Conservation (phyloP, 805 yeast genomes). For the Metschnikowia noctiluminum region DNA sequence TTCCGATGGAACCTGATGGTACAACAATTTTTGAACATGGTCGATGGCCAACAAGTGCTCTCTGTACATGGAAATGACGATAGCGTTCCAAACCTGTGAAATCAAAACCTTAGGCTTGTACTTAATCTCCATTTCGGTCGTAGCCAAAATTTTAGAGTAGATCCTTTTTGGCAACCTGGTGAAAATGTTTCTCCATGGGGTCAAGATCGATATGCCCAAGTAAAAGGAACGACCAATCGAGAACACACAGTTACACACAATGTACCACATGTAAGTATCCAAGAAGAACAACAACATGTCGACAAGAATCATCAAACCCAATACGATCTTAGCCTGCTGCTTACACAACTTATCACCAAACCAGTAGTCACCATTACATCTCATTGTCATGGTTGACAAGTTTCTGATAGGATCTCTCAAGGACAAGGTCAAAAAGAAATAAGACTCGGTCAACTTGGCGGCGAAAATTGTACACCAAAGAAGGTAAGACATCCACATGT, state of each 20-base stretch:
- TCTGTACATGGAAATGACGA: constrained; percentile 98
- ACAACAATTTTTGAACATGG: constrained; percentile 94
- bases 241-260: constrained; percentile 89
- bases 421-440: constrained; percentile 71
- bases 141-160: constrained; percentile 94
- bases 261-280: constrained; percentile 99
- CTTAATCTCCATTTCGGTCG: constrained; percentile 98
- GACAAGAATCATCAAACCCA: constrained; percentile 89
- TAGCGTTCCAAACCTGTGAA: constrained; percentile 99
- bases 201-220: constrained; percentile 96
- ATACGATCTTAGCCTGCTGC: constrained; percentile 83
- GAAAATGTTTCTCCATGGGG: constrained; percentile 99
- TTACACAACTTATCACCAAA: constrained; percentile 71
- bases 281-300: constrained; percentile 94
- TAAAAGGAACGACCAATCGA: constrained; percentile 97
- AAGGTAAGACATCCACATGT: constrained; percentile 94
- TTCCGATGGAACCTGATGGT: constrained; percentile 98
- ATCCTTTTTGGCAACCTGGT: constrained; percentile 98
- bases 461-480: constrained; percentile 87
- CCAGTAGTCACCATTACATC: constrained; percentile 96
- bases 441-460: constrained; percentile 81
- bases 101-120: constrained; percentile 97
- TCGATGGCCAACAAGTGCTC: constrained; percentile 97
- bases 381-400: constrained; percentile 78
- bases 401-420: constrained; percentile 89